Base-by-base conservation (phyloP, 202 grass and related monocot genomes). In the Zizania palustris region DNA sequence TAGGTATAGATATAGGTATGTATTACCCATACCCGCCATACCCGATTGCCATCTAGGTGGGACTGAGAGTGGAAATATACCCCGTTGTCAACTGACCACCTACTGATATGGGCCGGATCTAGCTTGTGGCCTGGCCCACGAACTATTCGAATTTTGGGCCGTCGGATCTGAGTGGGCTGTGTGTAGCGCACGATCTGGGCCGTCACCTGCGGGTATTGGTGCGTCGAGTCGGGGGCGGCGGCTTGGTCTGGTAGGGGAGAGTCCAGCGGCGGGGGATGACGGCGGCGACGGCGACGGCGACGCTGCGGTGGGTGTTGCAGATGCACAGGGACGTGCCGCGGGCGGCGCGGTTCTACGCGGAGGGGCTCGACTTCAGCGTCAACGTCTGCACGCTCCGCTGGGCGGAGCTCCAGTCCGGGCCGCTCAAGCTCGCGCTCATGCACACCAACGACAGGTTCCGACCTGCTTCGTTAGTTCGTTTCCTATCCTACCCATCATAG, bases 341-440 rank as follows among this genome's bases (percentile, higher is more conserved):
- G 66, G 88, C 94, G 21, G 85, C 89, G 16, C 69, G 74, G 45
- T 92, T 97, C 63, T 97, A 94, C 57, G 22, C 80, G 0, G 94
- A 92, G 55, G 91, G 91, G 33, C 88, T 97, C 4, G 82, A 88
- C 65, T 94, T 97, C 83, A 83, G 79, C 53, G 82, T 92, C 79
- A 85, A 80, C 11, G 82, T 92, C 39, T 92, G 91, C 84, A 90
- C 91, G 16, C 86, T 88, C 55, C 91, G 94, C 5, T 97, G 91
- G 89, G 94, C 94, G 36, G 91, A 97, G 80, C 91, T 97, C 22
- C 94, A 97, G 45, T 97, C 89, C 49, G 94, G 91, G 37, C 82
- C 91, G 11, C 79, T 93, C 86, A 92, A 93, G 84, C 87, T 93
- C 9, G 91, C 94, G 9, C 88, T 97, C 65, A 88, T 97, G 94